Evolutionary conservation across 139 green algal genomes (phyloP).

Genomic region (Dunaliella primolecta): DNA sequence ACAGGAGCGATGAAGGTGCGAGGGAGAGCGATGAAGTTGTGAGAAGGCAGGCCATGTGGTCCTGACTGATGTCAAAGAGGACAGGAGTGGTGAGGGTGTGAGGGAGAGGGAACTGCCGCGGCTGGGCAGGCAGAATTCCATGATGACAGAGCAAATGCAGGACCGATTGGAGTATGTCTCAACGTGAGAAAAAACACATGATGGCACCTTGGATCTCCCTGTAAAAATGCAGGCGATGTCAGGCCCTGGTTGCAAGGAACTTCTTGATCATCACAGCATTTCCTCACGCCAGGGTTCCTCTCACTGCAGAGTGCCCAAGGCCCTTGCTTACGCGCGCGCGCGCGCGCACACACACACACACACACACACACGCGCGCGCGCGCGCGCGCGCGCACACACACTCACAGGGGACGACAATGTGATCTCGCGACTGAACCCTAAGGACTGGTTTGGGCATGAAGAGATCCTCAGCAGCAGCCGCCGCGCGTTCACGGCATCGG

Average conservation of each 20-base stretch:
- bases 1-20: conserved; percentile 3
- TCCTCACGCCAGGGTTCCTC: too few relatives aligned
- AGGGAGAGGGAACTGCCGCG: background rate
- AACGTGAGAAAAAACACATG: too few relatives aligned
- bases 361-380: background rate
- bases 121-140: too few relatives aligned
- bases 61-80: conserved; percentile 18
- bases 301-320: too few relatives aligned
- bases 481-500: conserved; percentile 15
- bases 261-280: too few relatives aligned
- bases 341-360: background rate
- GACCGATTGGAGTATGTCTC: too few relatives aligned
- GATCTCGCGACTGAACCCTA: conserved; percentile 7
- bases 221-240: too few relatives aligned
- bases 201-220: too few relatives aligned
- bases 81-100: conserved; percentile 3
- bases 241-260: too few relatives aligned
- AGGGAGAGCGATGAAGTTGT: background rate
- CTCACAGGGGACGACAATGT: conserved; percentile 10
- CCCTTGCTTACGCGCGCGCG: background rate
- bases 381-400: background rate
- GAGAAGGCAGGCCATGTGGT: conserved; percentile 9
- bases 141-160: too few relatives aligned
- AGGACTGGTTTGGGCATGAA: conserved; percentile 26
- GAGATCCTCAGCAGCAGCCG: conserved; percentile 22